Evolutionary conservation across 352 stramenopile genomes (phyloP), one percentile per base, ranked within the genome.

Genomic region (Phytophthora palmivora): DNA sequence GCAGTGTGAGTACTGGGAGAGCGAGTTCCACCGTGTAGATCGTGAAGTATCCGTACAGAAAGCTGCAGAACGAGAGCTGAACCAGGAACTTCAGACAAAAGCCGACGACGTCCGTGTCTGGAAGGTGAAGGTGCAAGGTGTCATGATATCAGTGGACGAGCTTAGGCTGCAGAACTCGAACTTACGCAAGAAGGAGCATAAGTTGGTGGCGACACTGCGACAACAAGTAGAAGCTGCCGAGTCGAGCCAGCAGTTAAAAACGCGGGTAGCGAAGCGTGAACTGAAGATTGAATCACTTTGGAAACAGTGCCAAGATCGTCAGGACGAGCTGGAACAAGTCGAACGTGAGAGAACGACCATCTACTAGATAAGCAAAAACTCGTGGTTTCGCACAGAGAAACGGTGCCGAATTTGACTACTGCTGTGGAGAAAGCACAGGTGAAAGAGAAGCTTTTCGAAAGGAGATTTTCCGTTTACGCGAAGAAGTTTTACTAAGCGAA

Each of bases 401-500:
- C 78, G 24, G 38, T 79, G 19, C 50, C 14, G 1, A 57, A 75
- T 19, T 24, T 54, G 9, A 49, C 38, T 51, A 67, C 28, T 7
- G 16, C 39, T 0, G 41, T 78, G 1, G 72, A 84, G 32, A 87
- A 85, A n/a, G n/a, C n/a, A n/a, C n/a, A n/a, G n/a, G n/a, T n/a
- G n/a, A n/a, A n/a, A n/a, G n/a, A n/a, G n/a, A 55, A 74, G 28
- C 63, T 89, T 47, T 78, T 22, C 67, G 74, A 47, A 75, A 72
- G 5, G 78, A 91, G 48, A 70, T 83, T 6, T 74, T 73, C 26
- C 76, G 74, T 4, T 67, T 91, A 3, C 76, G 82, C 7, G 79
- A 89, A 67, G 79, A 84, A 53, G 48, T 91, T 24, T 34, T 89
- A 32, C 49, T 87, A 15, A 88, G 82, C 58, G 78, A 91, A 57